Percentiles rank a stretch among this genome's conserved stretches.
phyloP scores from a whole-genome alignment of 2,329 filamentous ascomycete species.

The Neopestalotiopsis clavispora region DNA sequence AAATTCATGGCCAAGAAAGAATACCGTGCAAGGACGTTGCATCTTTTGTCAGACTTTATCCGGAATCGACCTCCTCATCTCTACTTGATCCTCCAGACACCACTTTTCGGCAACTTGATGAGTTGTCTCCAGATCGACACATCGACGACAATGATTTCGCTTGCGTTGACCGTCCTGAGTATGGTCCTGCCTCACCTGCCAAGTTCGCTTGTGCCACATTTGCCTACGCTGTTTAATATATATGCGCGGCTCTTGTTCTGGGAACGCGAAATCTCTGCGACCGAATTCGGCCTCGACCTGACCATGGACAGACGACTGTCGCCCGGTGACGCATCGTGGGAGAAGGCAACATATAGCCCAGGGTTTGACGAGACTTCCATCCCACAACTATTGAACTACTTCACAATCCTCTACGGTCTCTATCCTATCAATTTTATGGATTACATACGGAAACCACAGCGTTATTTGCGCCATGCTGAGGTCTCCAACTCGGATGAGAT shows the following conservation, averaged over 20 bases:
- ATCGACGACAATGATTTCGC: slow-evolving; percentile 76
- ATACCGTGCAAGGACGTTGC: slow-evolving; percentile 67
- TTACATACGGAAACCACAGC: slow-evolving; percentile 82
- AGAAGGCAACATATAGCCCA: slow-evolving; percentile 64
- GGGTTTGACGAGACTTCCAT: slow-evolving; percentile 66
- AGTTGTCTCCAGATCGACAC: slow-evolving; percentile 78
- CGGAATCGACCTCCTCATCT: slow-evolving; percentile 80
- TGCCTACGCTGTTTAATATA: slow-evolving; percentile 79
- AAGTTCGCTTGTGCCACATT: slow-evolving; percentile 68
- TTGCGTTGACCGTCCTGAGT: slow-evolving; percentile 75
- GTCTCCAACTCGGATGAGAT: slow-evolving; percentile 74
- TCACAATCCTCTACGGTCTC: slow-evolving; percentile 81
- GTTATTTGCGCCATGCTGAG: slow-evolving; percentile 76
- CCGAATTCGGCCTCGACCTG: slow-evolving; percentile 44
- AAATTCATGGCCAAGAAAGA: slow-evolving; percentile 68
- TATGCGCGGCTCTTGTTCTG: slow-evolving; percentile 82
- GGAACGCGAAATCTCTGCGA: slow-evolving; percentile 60
- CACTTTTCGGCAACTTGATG: slow-evolving; percentile 72
- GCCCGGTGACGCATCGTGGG: slow-evolving; percentile 58
- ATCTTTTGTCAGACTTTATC: slow-evolving; percentile 74
- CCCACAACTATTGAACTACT: slow-evolving; percentile 74
- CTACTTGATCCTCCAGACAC: slow-evolving; percentile 73
- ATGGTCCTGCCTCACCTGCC: slow-evolving; percentile 87
- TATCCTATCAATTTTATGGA: slow-evolving; percentile 88
- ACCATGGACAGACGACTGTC: slow-evolving; percentile 39